These are phyloP conservation scores for Hamamelis virginiana DNA, from an alignment of 164 flowering plant species.

Conservation along the genomic window DNA sequence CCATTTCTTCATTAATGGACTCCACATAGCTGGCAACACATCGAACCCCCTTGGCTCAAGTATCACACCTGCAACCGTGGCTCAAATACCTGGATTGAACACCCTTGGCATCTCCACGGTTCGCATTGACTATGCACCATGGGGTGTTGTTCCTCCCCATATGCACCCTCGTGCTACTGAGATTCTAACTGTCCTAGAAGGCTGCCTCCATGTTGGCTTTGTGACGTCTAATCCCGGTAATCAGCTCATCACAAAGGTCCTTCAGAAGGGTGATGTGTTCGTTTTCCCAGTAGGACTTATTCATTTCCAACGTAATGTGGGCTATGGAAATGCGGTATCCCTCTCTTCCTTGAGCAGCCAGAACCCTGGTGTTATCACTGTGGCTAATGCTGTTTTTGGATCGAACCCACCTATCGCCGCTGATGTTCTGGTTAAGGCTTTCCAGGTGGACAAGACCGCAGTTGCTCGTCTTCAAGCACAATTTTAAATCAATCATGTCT, in stretches of 20 bases:
- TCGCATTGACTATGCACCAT: slow-evolving; percentile 14
- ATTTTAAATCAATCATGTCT: background rate
- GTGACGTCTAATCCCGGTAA: slow-evolving; percentile 14
- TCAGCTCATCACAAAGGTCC: slow-evolving; percentile 12
- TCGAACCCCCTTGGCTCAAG: slow-evolving; percentile 3
- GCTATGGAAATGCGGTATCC: background rate
- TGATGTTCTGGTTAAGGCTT: slow-evolving; percentile 13
- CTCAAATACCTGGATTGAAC: slow-evolving; percentile 14
- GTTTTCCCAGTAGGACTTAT: slow-evolving; percentile 10
- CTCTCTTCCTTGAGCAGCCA: slow-evolving; percentile 5
- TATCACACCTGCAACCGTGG: slow-evolving; percentile 5
- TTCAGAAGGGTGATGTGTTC: slow-evolving; percentile 17
- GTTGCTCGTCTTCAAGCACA: background rate
- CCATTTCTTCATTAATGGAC: slow-evolving; percentile 13
- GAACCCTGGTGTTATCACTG: background rate
- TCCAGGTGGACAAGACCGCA: slow-evolving; percentile 3
- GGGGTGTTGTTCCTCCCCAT: slow-evolving; percentile 17
- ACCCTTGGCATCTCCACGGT: slow-evolving; percentile 16
- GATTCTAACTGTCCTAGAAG: slow-evolving; percentile 8
- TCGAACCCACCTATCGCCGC: background rate
- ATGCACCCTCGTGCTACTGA: slow-evolving; percentile 17
- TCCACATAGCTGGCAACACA: slow-evolving; percentile 11
- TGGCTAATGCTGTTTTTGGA: slow-evolving; percentile 12
- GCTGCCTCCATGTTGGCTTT: slow-evolving; percentile 5
- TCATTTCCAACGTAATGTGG: slow-evolving; percentile 6